These are phyloP conservation scores for Cercospora sp. DNA, from an alignment of 2,329 filamentous ascomycete species.

Conservation along the genomic window DNA sequence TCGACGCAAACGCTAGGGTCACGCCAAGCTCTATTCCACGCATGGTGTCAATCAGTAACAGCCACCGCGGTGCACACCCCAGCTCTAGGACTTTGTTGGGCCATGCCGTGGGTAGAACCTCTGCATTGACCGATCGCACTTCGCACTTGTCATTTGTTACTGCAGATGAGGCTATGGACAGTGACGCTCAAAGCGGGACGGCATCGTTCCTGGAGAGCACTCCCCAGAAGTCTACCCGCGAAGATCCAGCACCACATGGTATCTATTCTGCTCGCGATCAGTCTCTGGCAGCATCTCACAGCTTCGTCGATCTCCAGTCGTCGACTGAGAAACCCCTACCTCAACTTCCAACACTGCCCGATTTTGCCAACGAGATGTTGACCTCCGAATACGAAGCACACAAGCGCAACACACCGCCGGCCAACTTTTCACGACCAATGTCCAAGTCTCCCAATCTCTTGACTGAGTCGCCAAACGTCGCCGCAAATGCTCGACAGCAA, in stretches of 20 bases:
- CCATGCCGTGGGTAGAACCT: background rate
- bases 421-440: constrained; percentile 31
- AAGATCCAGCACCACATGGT: background rate
- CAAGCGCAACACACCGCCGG: constrained; percentile 29
- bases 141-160: constrained; percentile 20
- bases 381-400: constrained; percentile 15
- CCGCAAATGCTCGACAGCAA: background rate
- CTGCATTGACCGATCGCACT: constrained; percentile 13
- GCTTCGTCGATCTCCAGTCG: background rate
- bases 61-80: background rate
- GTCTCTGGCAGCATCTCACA: constrained; percentile 4
- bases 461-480: background rate
- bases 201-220: background rate
- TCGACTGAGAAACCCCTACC: background rate
- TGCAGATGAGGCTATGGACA: constrained; percentile 9
- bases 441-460: background rate
- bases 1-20: background rate
- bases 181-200: background rate
- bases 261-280: constrained; percentile 6
- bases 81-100: background rate
- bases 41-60: constrained; percentile 9
- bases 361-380: constrained; percentile 7
- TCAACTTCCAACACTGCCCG: background rate
- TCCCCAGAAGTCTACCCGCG: background rate
- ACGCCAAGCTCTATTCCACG: constrained; percentile 17